Evolutionary conservation across 1,139 yeast species (phyloP), one percentile per base, ranked within the genome.

Genomic region (Kluyveromyces sp.): DNA sequence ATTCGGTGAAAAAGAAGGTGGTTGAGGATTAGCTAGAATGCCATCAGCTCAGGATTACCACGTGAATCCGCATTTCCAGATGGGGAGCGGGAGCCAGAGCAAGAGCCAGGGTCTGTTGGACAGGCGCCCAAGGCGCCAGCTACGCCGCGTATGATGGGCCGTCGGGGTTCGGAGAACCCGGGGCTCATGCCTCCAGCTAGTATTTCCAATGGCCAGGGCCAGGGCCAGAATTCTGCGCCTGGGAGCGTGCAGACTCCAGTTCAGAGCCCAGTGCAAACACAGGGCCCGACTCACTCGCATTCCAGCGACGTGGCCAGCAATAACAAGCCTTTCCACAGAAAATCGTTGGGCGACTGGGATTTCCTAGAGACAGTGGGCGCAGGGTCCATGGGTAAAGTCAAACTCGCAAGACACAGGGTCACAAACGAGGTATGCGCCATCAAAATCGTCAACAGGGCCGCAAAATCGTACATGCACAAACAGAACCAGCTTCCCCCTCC

Each of bases 371-470:
- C 97, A 0, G 87, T 92, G 43, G 99, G 99, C 43, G 96, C 97
- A 3, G 98, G 99, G 3, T 87, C 96, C 1, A 92, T 94, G 98
- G 99, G 99, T 48, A 95, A 92, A 65, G 99, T 92, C 45, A 94
- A 94, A 66, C 72, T 92, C 41, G 97, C 97, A 2, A 83, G 80
- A 58, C 96, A 90, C 68, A 78, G 85, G 53, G 65, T 79, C 37
- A 87, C 96, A 1, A 78, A 78, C 46, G 96, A 89, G 61, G 73
- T 85, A 29, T 89, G 96, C 67, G 97, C 92, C 1, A 85, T 85
- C 26, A 85, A 85, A 61, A 85, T 85, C 49, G 88, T 85, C 34
- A 89, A 90, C 7, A 68, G 92, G 54, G 92, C 94, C 4, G 82
- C 90, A 2, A 81, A 81, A 57, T 71, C 83, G 10, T 84, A 83